A percentile compares a stretch with the other conserved stretches of the same genome.
phyloP scores from a whole-genome alignment of 108 stramenopile species.

The Phaeodactylum tricornutum region DNA sequence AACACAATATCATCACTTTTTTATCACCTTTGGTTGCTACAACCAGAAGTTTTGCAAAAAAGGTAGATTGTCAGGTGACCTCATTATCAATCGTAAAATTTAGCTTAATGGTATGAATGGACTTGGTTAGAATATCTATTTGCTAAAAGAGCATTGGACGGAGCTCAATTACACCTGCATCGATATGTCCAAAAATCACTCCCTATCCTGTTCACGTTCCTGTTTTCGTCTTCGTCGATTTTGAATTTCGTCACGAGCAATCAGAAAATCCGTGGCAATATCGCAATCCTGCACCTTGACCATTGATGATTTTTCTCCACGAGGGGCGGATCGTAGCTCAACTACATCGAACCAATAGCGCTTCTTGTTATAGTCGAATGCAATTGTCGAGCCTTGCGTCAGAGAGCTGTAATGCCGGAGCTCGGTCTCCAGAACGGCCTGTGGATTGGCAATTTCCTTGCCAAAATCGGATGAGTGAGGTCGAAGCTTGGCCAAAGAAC shows the following conservation, averaged over 20 bases:
- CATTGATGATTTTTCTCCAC: conserved; percentile 65
- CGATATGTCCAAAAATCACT: too few relatives aligned
- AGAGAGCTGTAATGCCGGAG: conserved; percentile 78
- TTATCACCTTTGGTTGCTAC: too few relatives aligned
- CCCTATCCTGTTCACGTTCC: too few relatives aligned
- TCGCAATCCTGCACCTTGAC: conserved; percentile 86
- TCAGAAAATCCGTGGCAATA: conserved; percentile 72
- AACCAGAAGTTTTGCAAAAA: too few relatives aligned
- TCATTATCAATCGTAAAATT: too few relatives aligned
- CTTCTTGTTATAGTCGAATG: conserved; percentile 72
- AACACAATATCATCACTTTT: too few relatives aligned
- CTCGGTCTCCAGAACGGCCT: conserved; percentile 84
- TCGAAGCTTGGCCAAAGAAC: conserved; percentile 64
- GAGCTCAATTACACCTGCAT: too few relatives aligned
- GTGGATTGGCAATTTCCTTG: conserved; percentile 66
- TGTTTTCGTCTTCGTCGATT: conserved; percentile 8
- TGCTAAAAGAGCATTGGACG: too few relatives aligned
- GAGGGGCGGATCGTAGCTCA: conserved; percentile 70
- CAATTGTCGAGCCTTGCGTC: conserved; percentile 70
- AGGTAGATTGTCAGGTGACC: too few relatives aligned
- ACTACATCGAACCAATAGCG: conserved; percentile 86
- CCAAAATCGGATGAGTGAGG: conserved; percentile 62
- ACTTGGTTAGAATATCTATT: too few relatives aligned
- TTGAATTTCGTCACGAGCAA: conserved; percentile 65
- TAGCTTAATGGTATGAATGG: too few relatives aligned